A percentile compares a stretch with the other conserved stretches of the same genome.
Evolutionary conservation across 805 yeast genomes (phyloP).

Genomic region (Yarrowia osloensis): DNA sequence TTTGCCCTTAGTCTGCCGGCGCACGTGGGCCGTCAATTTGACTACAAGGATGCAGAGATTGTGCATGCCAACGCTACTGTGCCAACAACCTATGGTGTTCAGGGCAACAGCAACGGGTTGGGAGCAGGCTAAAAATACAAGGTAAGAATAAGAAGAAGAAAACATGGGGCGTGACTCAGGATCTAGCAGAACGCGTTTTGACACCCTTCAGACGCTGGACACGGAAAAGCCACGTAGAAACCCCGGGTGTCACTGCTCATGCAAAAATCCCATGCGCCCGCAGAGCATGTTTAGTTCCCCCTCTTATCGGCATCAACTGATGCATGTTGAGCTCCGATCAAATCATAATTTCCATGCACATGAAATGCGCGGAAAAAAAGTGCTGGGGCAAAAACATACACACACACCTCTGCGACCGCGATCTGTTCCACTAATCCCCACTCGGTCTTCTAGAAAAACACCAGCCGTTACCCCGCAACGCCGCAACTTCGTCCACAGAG

Average conservation of each 20-base stretch:
- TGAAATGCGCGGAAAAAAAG: constrained; percentile 1
- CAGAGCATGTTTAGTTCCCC: not conserved
- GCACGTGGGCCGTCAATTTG: constrained; percentile 14
- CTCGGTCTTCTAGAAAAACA: not conserved
- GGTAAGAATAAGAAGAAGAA: no score
- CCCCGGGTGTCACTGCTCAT: not conserved
- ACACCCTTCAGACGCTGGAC: not conserved
- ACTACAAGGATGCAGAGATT: constrained; percentile 15
- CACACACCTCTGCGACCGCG: not conserved
- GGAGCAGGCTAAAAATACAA: no score
- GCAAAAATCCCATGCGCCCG: no score
- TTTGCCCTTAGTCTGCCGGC: not conserved
- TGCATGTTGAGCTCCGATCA: constrained; percentile 30
- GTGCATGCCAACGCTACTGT: constrained; percentile 21
- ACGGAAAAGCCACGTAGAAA: not conserved
- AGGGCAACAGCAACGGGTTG: not conserved
- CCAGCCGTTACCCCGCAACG: not conserved
- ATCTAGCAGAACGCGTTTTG: no score
- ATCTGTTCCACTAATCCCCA: not conserved
- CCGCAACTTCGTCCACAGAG: not conserved
- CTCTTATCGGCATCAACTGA: constrained; percentile 25
- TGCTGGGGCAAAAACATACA: not conserved
- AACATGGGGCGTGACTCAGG: no score
- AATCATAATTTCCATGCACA: constrained; percentile 25
- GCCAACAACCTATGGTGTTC: not conserved